These are phyloP conservation scores for Alternaria sp. DNA, from an alignment of 2,329 filamentous ascomycete species.

Conservation along the genomic window DNA sequence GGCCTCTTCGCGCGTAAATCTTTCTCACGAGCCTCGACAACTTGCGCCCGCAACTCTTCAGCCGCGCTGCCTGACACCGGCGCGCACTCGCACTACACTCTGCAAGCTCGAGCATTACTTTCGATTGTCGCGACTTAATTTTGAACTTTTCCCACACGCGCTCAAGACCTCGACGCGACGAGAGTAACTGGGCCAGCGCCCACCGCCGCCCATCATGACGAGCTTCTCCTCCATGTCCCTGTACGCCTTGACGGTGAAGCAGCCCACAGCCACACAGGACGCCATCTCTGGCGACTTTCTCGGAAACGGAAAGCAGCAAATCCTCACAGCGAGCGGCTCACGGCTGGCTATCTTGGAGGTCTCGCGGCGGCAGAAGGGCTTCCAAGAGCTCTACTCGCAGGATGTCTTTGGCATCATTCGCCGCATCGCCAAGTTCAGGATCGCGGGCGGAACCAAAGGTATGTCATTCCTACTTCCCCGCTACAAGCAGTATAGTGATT, in stretches of 20 bases:
- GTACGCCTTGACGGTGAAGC: slow-evolving; percentile 95
- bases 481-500: slow-evolving; percentile 57
- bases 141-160: background rate
- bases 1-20: slow-evolving; percentile 12
- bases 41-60: background rate
- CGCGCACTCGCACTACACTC: slow-evolving; percentile 8
- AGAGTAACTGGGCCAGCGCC: slow-evolving; percentile 38
- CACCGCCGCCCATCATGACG: slow-evolving; percentile 71
- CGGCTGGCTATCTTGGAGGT: slow-evolving; percentile 87
- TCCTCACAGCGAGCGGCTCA: slow-evolving; percentile 90
- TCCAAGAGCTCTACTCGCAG: slow-evolving; percentile 85
- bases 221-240: slow-evolving; percentile 98
- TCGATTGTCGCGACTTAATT: background rate
- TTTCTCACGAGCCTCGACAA: slow-evolving; percentile 9
- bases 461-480: slow-evolving; percentile 53
- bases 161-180: slow-evolving; percentile 18
- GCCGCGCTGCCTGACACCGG: slow-evolving; percentile 7
- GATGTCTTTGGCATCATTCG: slow-evolving; percentile 97
- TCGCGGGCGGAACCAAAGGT: slow-evolving; percentile 97
- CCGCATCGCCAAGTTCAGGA: slow-evolving; percentile 83
- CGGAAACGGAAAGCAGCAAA: slow-evolving; percentile 96
- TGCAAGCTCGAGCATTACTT: background rate
- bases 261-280: slow-evolving; percentile 85
- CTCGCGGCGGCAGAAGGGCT: slow-evolving; percentile 82
- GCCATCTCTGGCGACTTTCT: slow-evolving; percentile 95